A percentile compares a stretch with the other conserved stretches of the same genome.
Evolutionary conservation across 305 asterid species (phyloP).

Genomic region (Striga hermonthica): DNA sequence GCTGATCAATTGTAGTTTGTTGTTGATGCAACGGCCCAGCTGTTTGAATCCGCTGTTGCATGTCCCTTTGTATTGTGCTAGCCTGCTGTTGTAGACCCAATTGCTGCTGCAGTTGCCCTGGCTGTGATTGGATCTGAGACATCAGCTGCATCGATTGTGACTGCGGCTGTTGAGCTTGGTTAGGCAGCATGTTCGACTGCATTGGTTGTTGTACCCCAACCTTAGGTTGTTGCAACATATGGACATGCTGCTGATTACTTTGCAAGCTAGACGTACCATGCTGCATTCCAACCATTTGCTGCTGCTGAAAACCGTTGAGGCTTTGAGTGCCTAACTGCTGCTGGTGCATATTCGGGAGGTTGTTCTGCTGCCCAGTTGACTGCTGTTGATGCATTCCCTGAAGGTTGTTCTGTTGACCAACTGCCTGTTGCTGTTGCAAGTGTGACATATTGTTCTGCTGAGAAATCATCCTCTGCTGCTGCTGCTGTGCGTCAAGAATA

Average conservation of each 20-base stretch:
- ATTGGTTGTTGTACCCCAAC: constrained; percentile 73
- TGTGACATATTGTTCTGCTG: constrained; percentile 60
- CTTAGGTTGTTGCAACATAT: constrained; percentile 72
- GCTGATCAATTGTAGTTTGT: constrained; percentile 69
- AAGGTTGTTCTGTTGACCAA: constrained; percentile 65
- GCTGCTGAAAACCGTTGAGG: constrained; percentile 76
- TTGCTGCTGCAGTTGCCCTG: constrained; percentile 71
- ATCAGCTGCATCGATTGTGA: constrained; percentile 69
- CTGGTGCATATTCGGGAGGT: constrained; percentile 55
- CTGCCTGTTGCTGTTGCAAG: constrained; percentile 62
- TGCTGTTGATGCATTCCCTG: constrained; percentile 59
- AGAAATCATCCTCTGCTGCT: constrained; percentile 59
- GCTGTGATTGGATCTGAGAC: constrained; percentile 83
- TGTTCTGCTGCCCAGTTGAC: constrained; percentile 47
- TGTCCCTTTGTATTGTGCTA: constrained; percentile 60
- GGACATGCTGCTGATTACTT: constrained; percentile 60
- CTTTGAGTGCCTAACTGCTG: constrained; percentile 65
- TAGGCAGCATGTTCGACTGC: constrained; percentile 69
- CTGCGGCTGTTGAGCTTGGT: constrained; percentile 72
- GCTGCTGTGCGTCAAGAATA: constrained; percentile 66
- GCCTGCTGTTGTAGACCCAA: constrained; percentile 71
- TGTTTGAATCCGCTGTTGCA: constrained; percentile 77
- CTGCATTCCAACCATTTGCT: constrained; percentile 75
- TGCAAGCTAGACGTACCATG: constrained; percentile 60
- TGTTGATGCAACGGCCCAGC: constrained; percentile 82